Conservation (phyloP, 352 stramenopile species). For the Globisporangium polare region DNA sequence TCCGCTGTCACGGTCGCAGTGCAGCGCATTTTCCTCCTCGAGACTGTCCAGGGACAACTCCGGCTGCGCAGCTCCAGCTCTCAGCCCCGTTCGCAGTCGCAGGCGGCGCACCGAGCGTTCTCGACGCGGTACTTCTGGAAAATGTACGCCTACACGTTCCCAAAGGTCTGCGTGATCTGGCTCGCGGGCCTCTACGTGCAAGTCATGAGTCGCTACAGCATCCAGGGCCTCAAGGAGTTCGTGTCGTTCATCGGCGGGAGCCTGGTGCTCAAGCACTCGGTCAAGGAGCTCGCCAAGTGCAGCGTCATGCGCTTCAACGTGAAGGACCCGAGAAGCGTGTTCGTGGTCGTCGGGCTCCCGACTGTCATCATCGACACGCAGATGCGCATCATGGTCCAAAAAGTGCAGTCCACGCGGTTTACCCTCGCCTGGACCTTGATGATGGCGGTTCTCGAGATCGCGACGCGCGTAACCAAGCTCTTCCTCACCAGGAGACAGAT, state of each 20-base stretch:
- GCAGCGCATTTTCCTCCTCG: neutral
- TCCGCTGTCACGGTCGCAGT: neutral
- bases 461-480: neutral
- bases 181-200: slow-evolving; percentile 3
- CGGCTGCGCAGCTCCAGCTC: too few relatives aligned
- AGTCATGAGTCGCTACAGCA: neutral
- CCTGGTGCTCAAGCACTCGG: slow-evolving; percentile 5
- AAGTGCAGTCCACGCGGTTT: slow-evolving; percentile 6
- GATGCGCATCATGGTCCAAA: slow-evolving; percentile 12
- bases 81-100: too few relatives aligned
- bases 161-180: neutral
- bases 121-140: neutral
- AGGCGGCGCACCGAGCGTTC: neutral
- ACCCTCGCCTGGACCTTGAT: slow-evolving; percentile 5
- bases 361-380: slow-evolving; percentile 24
- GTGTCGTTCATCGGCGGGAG: slow-evolving; percentile 9
- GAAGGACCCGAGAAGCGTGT: slow-evolving; percentile 15
- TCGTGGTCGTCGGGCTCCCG: slow-evolving; percentile 10
- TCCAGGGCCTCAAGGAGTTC: slow-evolving; percentile 4
- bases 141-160: neutral
- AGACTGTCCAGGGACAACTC: neutral
- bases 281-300: slow-evolving; percentile 8
- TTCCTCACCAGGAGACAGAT: neutral
- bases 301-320: neutral
- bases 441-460: slow-evolving; percentile 9